Evolutionary conservation across 768 basidiomycete species (phyloP).

Genomic region (Boletus pseudo-olivaceus): DNA sequence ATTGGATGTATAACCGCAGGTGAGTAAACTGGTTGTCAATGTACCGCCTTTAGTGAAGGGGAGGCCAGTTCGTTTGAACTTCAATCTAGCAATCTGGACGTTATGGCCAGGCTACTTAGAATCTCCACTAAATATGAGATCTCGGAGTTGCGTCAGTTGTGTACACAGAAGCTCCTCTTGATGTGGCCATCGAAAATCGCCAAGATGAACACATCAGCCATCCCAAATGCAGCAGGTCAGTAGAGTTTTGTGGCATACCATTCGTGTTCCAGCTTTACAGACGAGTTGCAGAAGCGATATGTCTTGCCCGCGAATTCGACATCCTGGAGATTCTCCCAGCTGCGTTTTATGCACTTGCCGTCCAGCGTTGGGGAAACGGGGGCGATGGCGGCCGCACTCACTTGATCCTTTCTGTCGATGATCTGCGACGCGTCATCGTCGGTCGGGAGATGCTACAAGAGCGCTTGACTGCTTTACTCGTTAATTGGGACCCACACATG

Average conservation of each 20-base stretch:
- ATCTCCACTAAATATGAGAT: slow-evolving; percentile 40
- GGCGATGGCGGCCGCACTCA: slow-evolving; percentile 31
- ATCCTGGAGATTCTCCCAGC: slow-evolving; percentile 37
- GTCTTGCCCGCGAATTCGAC: slow-evolving; percentile 33
- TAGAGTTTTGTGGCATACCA: neutral
- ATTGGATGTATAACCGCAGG: slow-evolving; percentile 35
- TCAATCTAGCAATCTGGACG: slow-evolving; percentile 22
- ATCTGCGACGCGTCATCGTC: slow-evolving; percentile 30
- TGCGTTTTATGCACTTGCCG: slow-evolving; percentile 39
- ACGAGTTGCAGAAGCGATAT: slow-evolving; percentile 30
- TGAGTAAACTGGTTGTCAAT: slow-evolving; percentile 13
- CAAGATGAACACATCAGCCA: slow-evolving; percentile 25
- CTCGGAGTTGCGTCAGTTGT: slow-evolving; percentile 25
- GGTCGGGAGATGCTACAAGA: slow-evolving; percentile 33
- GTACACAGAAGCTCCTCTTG: slow-evolving; percentile 18
- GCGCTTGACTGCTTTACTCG: slow-evolving; percentile 15
- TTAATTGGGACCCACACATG: slow-evolving; percentile 3
- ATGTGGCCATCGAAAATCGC: slow-evolving; percentile 31
- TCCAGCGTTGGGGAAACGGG: slow-evolving; percentile 26
- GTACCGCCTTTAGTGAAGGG: neutral
- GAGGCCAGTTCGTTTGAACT: slow-evolving; percentile 24
- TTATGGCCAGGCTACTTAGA: slow-evolving; percentile 27
- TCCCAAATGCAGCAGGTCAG: slow-evolving; percentile 34
- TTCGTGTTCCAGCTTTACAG: neutral
- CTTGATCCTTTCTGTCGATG: slow-evolving; percentile 24